Percentiles rank a stretch among this genome's conserved stretches.
phyloP scores from a whole-genome alignment of 257 asterid genomes.

The Plantago ovata region DNA sequence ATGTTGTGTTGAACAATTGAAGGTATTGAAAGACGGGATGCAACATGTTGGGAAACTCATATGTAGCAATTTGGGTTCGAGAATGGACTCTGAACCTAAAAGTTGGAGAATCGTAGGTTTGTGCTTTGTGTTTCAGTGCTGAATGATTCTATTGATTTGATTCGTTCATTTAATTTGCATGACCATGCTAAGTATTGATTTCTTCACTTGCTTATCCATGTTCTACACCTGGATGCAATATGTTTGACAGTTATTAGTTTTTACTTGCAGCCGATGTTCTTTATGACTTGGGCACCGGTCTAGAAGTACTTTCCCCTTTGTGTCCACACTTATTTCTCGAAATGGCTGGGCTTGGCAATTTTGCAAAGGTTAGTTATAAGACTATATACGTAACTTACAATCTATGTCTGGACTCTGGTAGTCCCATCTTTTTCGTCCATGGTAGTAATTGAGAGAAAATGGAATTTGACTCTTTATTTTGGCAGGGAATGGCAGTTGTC shows the following conservation, averaged over 20 bases:
- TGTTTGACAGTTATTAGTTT: slow-evolving; percentile 22
- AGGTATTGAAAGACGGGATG: slow-evolving; percentile 96
- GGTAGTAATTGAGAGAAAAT: slow-evolving; percentile 5
- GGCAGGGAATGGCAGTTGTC: slow-evolving; percentile 97
- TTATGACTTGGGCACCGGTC: slow-evolving; percentile 89
- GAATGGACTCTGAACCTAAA: slow-evolving; percentile 99
- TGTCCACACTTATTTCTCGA: slow-evolving; percentile 97
- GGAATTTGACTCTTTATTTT: slow-evolving; percentile 25
- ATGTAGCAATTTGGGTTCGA: slow-evolving; percentile 93
- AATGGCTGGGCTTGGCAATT: slow-evolving; percentile 97
- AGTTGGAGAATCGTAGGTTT: slow-evolving; percentile 91
- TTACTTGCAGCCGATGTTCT: slow-evolving; percentile 87
- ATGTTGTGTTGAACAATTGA: slow-evolving; percentile 25
- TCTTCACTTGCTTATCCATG: slow-evolving; percentile 11
- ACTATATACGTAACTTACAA: slow-evolving; percentile 11
- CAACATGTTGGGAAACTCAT: slow-evolving; percentile 92
- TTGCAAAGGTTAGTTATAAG: slow-evolving; percentile 64
- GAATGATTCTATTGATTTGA: not conserved
- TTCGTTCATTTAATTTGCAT: slow-evolving; percentile 10
- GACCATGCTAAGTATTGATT: slow-evolving; percentile 1
- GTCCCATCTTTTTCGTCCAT: slow-evolving; percentile 7
- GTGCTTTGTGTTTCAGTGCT: slow-evolving; percentile 18
- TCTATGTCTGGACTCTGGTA: slow-evolving; percentile 1
- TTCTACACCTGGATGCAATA: slow-evolving; percentile 10
- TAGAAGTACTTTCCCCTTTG: slow-evolving; percentile 91